Conservation (phyloP, 2,329 filamentous ascomycete genomes). For the Fusarium tupiense region DNA sequence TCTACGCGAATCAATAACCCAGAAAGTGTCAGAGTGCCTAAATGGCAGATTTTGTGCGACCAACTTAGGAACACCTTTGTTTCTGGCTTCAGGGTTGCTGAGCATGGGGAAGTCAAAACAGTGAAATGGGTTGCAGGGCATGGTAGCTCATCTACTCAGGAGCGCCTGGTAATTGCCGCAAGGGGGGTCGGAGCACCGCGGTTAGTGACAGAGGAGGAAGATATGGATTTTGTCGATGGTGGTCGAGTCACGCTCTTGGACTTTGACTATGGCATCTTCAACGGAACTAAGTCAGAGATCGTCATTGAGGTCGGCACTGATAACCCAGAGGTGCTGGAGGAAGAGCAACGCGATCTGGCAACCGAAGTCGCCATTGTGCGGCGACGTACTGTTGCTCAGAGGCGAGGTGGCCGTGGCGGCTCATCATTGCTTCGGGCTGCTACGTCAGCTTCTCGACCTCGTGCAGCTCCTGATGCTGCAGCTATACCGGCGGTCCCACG, state of each 20-base stretch:
- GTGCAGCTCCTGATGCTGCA: constrained; percentile 46
- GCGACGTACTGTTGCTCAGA: constrained; percentile 75
- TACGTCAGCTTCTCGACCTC: constrained; percentile 52
- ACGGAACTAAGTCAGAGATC: constrained; percentile 67
- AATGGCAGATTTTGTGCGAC: constrained; percentile 76
- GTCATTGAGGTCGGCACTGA: constrained; percentile 79
- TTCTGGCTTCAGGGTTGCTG: constrained; percentile 70
- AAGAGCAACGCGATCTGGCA: constrained; percentile 78
- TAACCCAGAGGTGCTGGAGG: constrained; percentile 74
- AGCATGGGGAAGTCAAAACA: constrained; percentile 72
- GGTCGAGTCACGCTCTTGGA: constrained; percentile 78
- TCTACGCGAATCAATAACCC: constrained; percentile 45
- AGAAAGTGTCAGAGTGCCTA: constrained; percentile 59
- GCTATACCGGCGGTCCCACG: constrained; percentile 43
- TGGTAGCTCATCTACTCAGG: constrained; percentile 58
- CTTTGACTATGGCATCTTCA: constrained; percentile 70
- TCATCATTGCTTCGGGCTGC: constrained; percentile 58
- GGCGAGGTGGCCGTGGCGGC: constrained; percentile 58
- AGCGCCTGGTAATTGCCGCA: constrained; percentile 75
- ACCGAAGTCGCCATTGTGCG: constrained; percentile 83
- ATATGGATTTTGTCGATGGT: constrained; percentile 79
- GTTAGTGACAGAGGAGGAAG: constrained; percentile 72
- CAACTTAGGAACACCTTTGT: constrained; percentile 76
- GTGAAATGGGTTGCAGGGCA: constrained; percentile 76
- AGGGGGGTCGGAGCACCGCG: constrained; percentile 71